Conservation (phyloP, 441 rosid species). For the Euphorbia schlechtendalii region DNA sequence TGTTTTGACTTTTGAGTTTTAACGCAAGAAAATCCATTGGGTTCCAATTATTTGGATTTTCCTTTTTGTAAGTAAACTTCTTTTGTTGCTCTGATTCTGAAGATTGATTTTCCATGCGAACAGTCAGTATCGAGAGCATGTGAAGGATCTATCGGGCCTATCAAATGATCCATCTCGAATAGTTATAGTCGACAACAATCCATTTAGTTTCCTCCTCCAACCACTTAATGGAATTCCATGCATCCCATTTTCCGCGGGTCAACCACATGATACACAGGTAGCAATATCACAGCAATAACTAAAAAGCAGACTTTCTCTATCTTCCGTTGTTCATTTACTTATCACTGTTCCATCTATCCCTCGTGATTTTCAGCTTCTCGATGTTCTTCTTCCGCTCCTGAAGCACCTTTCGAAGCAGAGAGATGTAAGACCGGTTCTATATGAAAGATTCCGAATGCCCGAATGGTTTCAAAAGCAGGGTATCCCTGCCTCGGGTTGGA, state of each 20-base stretch:
- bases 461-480: slow-evolving; percentile 95
- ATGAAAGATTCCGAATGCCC: slow-evolving; percentile 78
- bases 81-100: not conserved
- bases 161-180: slow-evolving; percentile 65
- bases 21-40: not conserved
- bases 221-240: slow-evolving; percentile 95
- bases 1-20: not conserved
- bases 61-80: not conserved
- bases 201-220: slow-evolving; percentile 91
- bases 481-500: slow-evolving; percentile 61
- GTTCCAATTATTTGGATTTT: not conserved
- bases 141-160: slow-evolving; percentile 79
- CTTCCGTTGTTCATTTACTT: slow-evolving; percentile 14
- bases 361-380: slow-evolving; percentile 56
- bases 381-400: slow-evolving; percentile 81
- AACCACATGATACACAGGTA: slow-evolving; percentile 81
- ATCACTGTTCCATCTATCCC: not conserved
- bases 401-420: slow-evolving; percentile 70
- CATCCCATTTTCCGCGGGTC: slow-evolving; percentile 76
- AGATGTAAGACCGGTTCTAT: slow-evolving; percentile 66
- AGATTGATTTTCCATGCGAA: slow-evolving; percentile 15
- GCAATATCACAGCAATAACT: no score
- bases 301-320: not conserved
- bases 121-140: slow-evolving; percentile 83
- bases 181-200: slow-evolving; percentile 90